phyloP scores from a whole-genome alignment of 768 basidiomycete genomes.

The Pisolithus sp. region DNA sequence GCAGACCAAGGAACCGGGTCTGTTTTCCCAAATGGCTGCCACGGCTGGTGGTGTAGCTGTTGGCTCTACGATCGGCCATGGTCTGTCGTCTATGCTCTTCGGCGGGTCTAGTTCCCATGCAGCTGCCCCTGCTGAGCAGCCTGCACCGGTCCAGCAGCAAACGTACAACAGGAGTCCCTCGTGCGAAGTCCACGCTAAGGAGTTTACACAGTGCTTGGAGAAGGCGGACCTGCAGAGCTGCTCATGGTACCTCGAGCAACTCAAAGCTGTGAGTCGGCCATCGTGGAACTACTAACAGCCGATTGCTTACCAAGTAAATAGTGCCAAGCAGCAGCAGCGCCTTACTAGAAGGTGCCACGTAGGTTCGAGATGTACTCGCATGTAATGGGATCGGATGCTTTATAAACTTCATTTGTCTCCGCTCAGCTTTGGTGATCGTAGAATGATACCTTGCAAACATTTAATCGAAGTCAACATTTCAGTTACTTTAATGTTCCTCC shows the following conservation, averaged over 20 bases:
- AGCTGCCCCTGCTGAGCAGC: constrained; percentile 38
- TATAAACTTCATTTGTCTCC: constrained; percentile 6
- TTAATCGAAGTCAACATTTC: too few species aligned
- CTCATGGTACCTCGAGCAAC: constrained; percentile 81
- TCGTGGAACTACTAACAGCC: background rate
- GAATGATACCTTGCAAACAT: too few species aligned
- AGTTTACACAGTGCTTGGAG: constrained; percentile 82
- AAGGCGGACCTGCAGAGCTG: constrained; percentile 75
- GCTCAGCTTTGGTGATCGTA: background rate
- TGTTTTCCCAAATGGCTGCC: constrained; percentile 81
- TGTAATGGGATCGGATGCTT: constrained; percentile 3
- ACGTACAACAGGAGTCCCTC: constrained; percentile 41
- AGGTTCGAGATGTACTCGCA: background rate
- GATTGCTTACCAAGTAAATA: constrained; percentile 19
- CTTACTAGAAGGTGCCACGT: constrained; percentile 32
- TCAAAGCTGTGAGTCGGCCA: constrained; percentile 65
- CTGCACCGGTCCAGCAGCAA: constrained; percentile 42
- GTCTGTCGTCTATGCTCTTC: constrained; percentile 86
- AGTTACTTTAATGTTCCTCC: too few species aligned
- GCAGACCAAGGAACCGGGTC: constrained; percentile 51
- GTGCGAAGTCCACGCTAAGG: constrained; percentile 81
- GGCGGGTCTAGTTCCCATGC: constrained; percentile 51
- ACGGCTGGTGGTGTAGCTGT: constrained; percentile 88
- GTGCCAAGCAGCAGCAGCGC: constrained; percentile 74
- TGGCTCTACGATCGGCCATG: constrained; percentile 85